phyloP scores from a whole-genome alignment of 2,329 filamentous ascomycete genomes.

The Leptosphaerulina australis region DNA sequence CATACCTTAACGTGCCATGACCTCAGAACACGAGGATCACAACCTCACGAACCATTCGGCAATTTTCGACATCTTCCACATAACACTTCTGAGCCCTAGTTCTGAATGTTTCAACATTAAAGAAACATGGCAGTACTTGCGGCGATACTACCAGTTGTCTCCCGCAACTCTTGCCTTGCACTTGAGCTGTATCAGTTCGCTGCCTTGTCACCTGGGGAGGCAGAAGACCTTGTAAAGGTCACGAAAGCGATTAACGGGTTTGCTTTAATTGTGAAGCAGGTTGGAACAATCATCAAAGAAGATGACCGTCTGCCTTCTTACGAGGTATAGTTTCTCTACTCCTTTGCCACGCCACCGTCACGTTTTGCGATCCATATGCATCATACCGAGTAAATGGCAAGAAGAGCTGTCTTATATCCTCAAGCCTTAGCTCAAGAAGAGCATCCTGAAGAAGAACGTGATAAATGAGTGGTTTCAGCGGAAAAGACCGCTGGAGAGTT shows the following conservation, averaged over 20 bases:
- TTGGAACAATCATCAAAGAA: conserved; percentile 47
- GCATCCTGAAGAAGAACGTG: too few relatives aligned
- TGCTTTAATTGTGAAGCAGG: conserved; percentile 46
- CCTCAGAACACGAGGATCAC: conserved; percentile 31
- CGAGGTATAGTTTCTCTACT: conserved; percentile 30
- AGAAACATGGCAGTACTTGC: conserved; percentile 44
- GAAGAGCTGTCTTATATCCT: too few relatives aligned
- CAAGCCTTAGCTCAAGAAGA: too few relatives aligned
- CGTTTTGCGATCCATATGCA: neutral
- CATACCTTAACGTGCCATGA: conserved; percentile 32
- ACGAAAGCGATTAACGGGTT: conserved; percentile 46
- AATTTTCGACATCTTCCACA: conserved; percentile 22
- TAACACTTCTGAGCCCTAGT: neutral
- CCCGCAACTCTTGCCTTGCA: conserved; percentile 42
- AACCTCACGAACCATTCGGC: conserved; percentile 20
- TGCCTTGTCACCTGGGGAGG: conserved; percentile 29
- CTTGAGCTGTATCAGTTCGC: conserved; percentile 44
- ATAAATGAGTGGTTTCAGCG: too few relatives aligned
- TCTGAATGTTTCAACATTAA: conserved; percentile 7
- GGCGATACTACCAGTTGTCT: conserved; percentile 44
- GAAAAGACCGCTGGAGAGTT: neutral
- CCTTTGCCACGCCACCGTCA: neutral
- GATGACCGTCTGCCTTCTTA: conserved; percentile 46
- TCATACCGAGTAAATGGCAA: neutral
- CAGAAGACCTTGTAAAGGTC: conserved; percentile 36